Evolutionary conservation across 2,329 filamentous ascomycete genomes (phyloP).

Genomic region (Xylaria sp.): DNA sequence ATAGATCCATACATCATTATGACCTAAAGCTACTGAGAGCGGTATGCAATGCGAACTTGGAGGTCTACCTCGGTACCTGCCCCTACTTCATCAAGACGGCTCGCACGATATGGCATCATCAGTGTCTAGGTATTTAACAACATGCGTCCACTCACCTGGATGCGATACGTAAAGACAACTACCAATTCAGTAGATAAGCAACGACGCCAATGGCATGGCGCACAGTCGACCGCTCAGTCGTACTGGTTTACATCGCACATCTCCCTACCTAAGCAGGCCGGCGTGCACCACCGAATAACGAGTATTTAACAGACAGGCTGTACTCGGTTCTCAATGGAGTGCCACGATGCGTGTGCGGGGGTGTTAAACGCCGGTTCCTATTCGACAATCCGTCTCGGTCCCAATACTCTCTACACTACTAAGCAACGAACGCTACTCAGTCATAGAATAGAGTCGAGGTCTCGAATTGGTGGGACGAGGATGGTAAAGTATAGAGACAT

Average conservation of each 20-base stretch:
- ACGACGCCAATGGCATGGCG: slow-evolving; percentile 10
- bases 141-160: background rate
- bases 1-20: no score
- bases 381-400: slow-evolving; percentile 15
- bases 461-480: background rate
- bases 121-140: background rate
- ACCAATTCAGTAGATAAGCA: slow-evolving; percentile 24
- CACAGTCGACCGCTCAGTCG: background rate
- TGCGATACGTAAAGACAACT: background rate
- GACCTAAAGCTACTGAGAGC: no score
- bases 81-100: background rate
- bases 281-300: no score
- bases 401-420: no score
- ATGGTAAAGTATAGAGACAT: no score
- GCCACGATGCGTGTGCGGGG: slow-evolving; percentile 11
- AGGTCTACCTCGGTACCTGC: no score
- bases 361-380: background rate
- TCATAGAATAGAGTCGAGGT: background rate
- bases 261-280: no score
- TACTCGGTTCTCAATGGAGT: no score
- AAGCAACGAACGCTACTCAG: background rate
- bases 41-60: background rate
- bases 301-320: no score
- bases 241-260: no score
- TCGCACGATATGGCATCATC: background rate